A percentile compares a stretch with the other conserved stretches of the same genome.
Evolutionary conservation across 176 grass and related monocot genomes (phyloP).

Genomic region (Aegilops bicornis): DNA sequence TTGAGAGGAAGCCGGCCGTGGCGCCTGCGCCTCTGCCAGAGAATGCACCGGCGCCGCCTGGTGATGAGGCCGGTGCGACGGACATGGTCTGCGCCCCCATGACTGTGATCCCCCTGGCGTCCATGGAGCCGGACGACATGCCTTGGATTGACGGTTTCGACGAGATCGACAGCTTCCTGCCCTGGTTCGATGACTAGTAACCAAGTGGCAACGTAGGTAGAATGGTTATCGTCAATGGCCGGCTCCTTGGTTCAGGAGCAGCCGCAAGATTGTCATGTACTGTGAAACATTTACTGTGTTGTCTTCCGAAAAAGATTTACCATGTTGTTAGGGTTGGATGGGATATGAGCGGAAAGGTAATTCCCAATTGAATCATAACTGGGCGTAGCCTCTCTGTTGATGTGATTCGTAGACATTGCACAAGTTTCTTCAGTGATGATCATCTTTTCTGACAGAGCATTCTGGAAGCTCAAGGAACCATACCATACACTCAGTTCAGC

Average conservation of each 20-base stretch:
- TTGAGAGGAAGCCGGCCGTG: not conserved
- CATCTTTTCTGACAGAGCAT: not conserved
- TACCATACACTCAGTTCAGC: not conserved
- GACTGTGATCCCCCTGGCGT: not conserved
- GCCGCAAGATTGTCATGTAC: not conserved
- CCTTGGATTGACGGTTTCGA: conserved; percentile 6
- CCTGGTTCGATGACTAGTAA: conserved; percentile 38
- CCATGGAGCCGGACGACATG: conserved; percentile 18
- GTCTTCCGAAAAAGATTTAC: not conserved
- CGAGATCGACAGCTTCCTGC: conserved; percentile 30
- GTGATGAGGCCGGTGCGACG: not conserved
- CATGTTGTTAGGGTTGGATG: not conserved
- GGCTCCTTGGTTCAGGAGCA: not conserved
- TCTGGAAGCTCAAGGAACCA: not conserved
- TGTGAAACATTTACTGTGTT: not conserved
- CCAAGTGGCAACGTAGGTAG: not conserved
- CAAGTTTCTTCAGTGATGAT: not conserved
- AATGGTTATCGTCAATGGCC: not conserved
- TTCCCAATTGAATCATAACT: not conserved
- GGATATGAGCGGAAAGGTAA: not conserved
- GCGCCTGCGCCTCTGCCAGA: not conserved
- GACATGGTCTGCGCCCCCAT: not conserved
- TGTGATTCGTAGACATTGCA: not conserved
- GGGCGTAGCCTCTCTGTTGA: not conserved
- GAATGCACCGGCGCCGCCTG: not conserved